Percentiles rank a stretch among this genome's conserved stretches.
Conservation (phyloP, 1,284 basidiomycete genomes). For the Neonothopanus nambi region DNA sequence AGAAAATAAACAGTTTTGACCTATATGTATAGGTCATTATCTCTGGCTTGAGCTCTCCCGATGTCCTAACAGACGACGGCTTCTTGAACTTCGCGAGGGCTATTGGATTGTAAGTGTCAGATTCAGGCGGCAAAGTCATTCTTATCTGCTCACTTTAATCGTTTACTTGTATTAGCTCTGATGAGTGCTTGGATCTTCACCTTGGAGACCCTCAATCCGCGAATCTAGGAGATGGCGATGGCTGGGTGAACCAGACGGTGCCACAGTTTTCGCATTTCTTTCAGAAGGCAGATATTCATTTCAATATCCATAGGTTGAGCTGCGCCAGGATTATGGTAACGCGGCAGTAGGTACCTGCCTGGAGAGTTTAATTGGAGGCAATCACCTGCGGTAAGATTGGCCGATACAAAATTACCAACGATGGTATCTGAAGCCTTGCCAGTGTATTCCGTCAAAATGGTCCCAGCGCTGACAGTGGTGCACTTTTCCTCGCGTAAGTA, state of each 20-base stretch:
- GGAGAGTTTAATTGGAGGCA: slow-evolving; percentile 64
- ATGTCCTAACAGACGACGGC: slow-evolving; percentile 55
- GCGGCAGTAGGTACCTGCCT: slow-evolving; percentile 55
- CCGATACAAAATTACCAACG: background rate
- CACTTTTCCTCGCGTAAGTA: slow-evolving; percentile 57
- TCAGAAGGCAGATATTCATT: slow-evolving; percentile 22
- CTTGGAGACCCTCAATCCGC: slow-evolving; percentile 43
- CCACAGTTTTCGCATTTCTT: background rate
- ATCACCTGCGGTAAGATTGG: slow-evolving; percentile 55
- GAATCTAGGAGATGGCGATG: slow-evolving; percentile 40
- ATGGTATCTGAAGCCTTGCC: background rate
- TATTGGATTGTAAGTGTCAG: slow-evolving; percentile 27
- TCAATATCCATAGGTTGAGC: slow-evolving; percentile 50
- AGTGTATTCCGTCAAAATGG: slow-evolving; percentile 60
- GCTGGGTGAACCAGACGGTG: slow-evolving; percentile 42
- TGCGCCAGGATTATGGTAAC: slow-evolving; percentile 60
- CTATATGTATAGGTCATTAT: slow-evolving; percentile 49
- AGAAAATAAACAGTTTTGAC: slow-evolving; percentile 13
- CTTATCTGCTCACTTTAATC: background rate
- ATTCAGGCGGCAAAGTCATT: too few relatives aligned
- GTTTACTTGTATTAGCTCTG: slow-evolving; percentile 43
- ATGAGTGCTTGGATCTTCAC: slow-evolving; percentile 65
- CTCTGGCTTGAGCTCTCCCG: slow-evolving; percentile 55
- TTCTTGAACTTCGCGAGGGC: slow-evolving; percentile 60
- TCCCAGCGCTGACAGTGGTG: slow-evolving; percentile 50